Percentiles rank a stretch among this genome's conserved stretches.
phyloP scores from a whole-genome alignment of 208 protist genomes.

The Trichomonas vaginalis region DNA sequence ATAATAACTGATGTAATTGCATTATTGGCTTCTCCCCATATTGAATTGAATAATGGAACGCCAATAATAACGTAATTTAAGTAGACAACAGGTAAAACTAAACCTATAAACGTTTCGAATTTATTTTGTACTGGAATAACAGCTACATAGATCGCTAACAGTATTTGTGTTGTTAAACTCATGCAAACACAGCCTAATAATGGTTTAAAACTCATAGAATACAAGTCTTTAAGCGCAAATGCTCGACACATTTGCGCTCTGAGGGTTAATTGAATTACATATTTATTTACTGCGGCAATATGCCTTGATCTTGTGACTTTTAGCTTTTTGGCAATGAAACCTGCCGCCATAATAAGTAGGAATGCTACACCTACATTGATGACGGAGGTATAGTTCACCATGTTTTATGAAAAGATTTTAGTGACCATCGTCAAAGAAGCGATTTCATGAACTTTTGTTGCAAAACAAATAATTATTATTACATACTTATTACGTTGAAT shows the following conservation, averaged over 20 bases:
- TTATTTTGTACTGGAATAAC: not conserved
- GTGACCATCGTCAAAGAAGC: too few relatives aligned
- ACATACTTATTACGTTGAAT: too few relatives aligned
- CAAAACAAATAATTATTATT: too few relatives aligned
- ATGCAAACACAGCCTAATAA: not conserved
- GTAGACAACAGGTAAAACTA: not conserved
- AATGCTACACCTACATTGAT: not conserved
- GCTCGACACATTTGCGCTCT: not conserved
- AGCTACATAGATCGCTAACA: not conserved
- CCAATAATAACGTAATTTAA: constrained; percentile 12
- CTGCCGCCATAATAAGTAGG: not conserved
- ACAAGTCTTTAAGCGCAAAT: not conserved
- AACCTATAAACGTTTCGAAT: not conserved
- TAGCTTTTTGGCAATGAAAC: not conserved
- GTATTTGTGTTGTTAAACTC: not conserved
- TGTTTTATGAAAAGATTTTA: not conserved
- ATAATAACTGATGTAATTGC: not conserved
- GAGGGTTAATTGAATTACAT: not conserved
- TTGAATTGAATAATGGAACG: not conserved
- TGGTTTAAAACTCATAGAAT: not conserved
- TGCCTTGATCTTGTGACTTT: not conserved
- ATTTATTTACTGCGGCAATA: not conserved
- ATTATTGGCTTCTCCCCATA: not conserved
- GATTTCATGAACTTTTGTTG: too few relatives aligned
- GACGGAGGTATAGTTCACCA: not conserved